Evolutionary conservation across 1,139 yeast genomes (phyloP).

Genomic region (Blastobotrys raffinosifermentans): DNA sequence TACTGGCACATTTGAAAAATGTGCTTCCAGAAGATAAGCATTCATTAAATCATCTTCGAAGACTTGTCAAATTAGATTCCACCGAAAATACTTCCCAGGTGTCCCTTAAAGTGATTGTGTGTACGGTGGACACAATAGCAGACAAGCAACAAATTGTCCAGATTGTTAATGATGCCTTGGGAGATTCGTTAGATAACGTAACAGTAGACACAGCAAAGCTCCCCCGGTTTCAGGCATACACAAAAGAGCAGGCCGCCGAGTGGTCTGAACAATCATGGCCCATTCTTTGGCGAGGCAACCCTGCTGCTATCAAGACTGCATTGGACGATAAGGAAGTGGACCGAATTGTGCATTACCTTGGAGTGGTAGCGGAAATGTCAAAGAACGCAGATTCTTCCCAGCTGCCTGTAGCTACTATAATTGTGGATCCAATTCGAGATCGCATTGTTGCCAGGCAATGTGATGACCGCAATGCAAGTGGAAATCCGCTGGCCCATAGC

Average conservation of each 20-base stretch:
- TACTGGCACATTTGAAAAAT: conserved; percentile 27
- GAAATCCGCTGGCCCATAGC: conserved; percentile 61
- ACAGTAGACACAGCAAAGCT: conserved; percentile 33
- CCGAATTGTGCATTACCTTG: conserved; percentile 40
- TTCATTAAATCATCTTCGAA: conserved; percentile 32
- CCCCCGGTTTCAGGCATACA: conserved; percentile 52
- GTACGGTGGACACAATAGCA: conserved; percentile 23
- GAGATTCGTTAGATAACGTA: conserved; percentile 18
- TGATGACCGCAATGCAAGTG: conserved; percentile 36
- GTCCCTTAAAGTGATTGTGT: conserved; percentile 32
- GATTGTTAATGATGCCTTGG: conserved; percentile 13
- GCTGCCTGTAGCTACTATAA: conserved; percentile 41
- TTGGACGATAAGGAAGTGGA: conserved; percentile 45
- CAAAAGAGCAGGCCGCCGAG: conserved; percentile 52
- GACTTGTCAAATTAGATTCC: conserved; percentile 32
- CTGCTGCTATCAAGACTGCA: conserved; percentile 65
- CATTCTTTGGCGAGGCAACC: conserved; percentile 88
- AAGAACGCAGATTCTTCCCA: conserved; percentile 15
- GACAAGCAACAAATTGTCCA: conserved; percentile 15
- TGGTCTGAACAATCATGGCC: conserved; percentile 85
- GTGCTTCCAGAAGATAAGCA: conserved; percentile 29
- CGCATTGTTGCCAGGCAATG: conserved; percentile 33
- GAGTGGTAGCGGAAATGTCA: conserved; percentile 30
- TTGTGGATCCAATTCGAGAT: conserved; percentile 44
- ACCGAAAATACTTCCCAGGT: conserved; percentile 11